Conservation (phyloP, 176 grass and related monocot genomes). For the Eragrostis nindensis region DNA sequence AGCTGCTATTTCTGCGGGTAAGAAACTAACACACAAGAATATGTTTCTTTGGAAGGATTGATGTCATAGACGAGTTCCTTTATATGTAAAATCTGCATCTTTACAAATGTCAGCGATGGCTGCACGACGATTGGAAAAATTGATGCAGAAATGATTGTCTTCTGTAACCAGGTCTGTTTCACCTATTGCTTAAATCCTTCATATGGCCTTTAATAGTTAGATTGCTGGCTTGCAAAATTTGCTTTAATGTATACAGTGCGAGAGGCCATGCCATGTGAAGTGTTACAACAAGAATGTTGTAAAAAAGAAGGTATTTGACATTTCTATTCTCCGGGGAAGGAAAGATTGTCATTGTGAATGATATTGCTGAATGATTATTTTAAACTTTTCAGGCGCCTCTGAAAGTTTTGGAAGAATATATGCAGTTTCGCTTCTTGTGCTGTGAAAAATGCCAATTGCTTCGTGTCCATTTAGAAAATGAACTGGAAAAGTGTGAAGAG, state of each 20-base stretch:
- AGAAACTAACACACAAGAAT: slow-evolving; percentile 37
- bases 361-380: slow-evolving; percentile 28
- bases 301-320: slow-evolving; percentile 42
- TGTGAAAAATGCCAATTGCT: slow-evolving; percentile 44
- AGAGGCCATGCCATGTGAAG: slow-evolving; percentile 68
- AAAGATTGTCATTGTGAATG: slow-evolving; percentile 31
- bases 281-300: slow-evolving; percentile 43
- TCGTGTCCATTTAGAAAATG: slow-evolving; percentile 42
- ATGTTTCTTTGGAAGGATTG: slow-evolving; percentile 29
- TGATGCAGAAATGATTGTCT: slow-evolving; percentile 50
- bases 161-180: slow-evolving; percentile 77
- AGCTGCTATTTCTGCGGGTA: slow-evolving; percentile 71
- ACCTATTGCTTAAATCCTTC: slow-evolving; percentile 13
- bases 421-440: slow-evolving; percentile 45
- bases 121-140: slow-evolving; percentile 44
- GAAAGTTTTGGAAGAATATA: slow-evolving; percentile 52
- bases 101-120: slow-evolving; percentile 51
- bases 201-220: slow-evolving; percentile 9
- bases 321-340: slow-evolving; percentile 25
- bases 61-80: slow-evolving; percentile 31
- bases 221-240: slow-evolving; percentile 40
- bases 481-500: slow-evolving; percentile 44
- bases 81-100: slow-evolving; percentile 43
- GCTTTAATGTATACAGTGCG: slow-evolving; percentile 66
- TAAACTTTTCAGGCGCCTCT: slow-evolving; percentile 50